Base-by-base conservation (phyloP, 305 asterid species). In the Solanum hybrid region DNA sequence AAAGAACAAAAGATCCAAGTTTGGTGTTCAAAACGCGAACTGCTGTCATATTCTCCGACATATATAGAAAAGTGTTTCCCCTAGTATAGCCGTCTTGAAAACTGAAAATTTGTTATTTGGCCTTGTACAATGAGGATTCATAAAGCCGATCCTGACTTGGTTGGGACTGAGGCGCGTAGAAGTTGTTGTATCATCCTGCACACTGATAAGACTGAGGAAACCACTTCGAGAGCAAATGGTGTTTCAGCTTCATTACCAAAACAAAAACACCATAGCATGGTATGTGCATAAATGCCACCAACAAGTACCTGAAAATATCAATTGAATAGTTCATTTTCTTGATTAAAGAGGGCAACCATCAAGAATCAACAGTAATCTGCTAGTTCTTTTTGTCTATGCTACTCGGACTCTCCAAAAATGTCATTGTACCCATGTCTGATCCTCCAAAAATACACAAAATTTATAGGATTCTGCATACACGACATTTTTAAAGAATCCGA, bases 281-380 rank as follows among this genome's bases (percentile, higher is more conserved):
- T 91, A 97, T 92, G 91, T 98, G 99, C 99, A 98, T 92, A 92
- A 96, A 73, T n/a, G 98, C 99, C 89, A 98, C 97, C 2, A 96
- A 93, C 73, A 95, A 94, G 86, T 98, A 98, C 99, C 99, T 97
- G 93, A 90, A 89, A 89, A 88, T 39, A 77, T 77, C 67, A 46
- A 64, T 28, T 12, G 4, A 35, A 33, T 5, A 39, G 10, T 42
- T 46, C 73, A 33, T 78, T 82, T 86, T 85, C 61, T 33, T 35
- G 46, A 33, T 57, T 28, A 22, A 84, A 24, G 40, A 69, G 11
- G 2, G n/a, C 11, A 76, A 18, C 81, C 81, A 76, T 14, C 22
- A 74, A 74, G 9, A 75, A 75, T 33, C 11, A 64, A 33, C 24
- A 26, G 80, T 29, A 87, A 74, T 39, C 18, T 61, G 20, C 22